Percentiles rank a stretch among this genome's conserved stretches.
phyloP scores from a whole-genome alignment of 108 stramenopile genomes.

The Skeletonema potamos region DNA sequence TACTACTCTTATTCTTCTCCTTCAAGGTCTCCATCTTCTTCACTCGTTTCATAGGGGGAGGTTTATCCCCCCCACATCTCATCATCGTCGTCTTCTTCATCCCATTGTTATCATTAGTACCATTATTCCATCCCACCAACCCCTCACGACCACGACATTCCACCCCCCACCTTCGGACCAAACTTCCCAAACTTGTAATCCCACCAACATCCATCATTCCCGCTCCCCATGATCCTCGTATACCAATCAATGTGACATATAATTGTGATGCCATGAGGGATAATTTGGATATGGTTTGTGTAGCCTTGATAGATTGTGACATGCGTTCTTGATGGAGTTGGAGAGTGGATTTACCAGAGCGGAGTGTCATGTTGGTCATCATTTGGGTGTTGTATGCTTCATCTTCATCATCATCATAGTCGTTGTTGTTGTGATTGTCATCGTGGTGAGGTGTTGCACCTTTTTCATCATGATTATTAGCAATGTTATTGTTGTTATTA shows the following conservation, averaged over 20 bases:
- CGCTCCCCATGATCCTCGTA: slow-evolving; percentile 67
- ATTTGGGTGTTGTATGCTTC: too few species aligned
- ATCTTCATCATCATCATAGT: too few species aligned
- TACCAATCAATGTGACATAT: slow-evolving; percentile 57
- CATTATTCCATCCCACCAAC: neutral
- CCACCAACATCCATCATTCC: slow-evolving; percentile 69
- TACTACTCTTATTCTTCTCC: neutral
- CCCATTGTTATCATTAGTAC: neutral
- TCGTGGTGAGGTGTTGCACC: neutral
- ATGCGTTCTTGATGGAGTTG: neutral
- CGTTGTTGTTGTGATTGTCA: too few species aligned
- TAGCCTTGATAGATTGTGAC: slow-evolving; percentile 6
- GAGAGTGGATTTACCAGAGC: neutral
- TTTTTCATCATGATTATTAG: neutral
- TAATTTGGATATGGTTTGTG: slow-evolving; percentile 52
- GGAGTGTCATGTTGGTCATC: neutral
- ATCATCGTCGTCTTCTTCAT: too few species aligned
- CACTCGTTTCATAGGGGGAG: slow-evolving; percentile 11
- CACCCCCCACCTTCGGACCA: slow-evolving; percentile 67
- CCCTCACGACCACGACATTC: slow-evolving; percentile 48
- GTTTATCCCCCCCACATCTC: neutral
- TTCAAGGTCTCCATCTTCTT: neutral
- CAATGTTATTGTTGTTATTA: neutral
- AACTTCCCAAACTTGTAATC: slow-evolving; percentile 53
- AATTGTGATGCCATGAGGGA: slow-evolving; percentile 49